Conservation (phyloP, 176 grass and related monocot genomes). For the Triticum urartu region DNA sequence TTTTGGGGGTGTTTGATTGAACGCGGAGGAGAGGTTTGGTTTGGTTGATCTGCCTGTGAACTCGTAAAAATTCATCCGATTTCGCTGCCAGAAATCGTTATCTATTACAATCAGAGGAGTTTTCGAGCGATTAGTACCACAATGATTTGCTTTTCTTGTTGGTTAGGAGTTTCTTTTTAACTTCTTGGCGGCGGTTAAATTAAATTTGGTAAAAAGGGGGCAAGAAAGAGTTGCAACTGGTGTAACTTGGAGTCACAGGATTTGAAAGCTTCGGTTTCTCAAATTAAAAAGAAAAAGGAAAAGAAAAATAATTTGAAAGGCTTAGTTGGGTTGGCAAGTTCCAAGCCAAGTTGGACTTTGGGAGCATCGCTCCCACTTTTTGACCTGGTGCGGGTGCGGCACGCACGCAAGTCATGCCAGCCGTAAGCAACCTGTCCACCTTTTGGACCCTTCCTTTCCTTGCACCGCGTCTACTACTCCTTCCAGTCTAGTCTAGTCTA, state of each 20-base stretch:
- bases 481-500: not conserved
- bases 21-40: too few relatives aligned
- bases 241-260: too few relatives aligned
- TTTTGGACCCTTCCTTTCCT: conserved; percentile 47
- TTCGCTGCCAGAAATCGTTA: not conserved
- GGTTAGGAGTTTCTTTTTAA: not conserved
- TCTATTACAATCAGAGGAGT: too few relatives aligned
- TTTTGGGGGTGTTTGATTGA: not conserved
- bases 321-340: conserved; percentile 19
- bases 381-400: conserved; percentile 35
- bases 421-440: conserved; percentile 33
- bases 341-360: conserved; percentile 54
- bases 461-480: conserved; percentile 3
- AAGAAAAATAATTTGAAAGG: conserved; percentile 3
- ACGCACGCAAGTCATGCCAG: conserved; percentile 26
- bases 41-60: not conserved
- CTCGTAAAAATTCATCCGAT: not conserved
- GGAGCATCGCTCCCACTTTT: conserved; percentile 35
- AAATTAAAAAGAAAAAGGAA: too few relatives aligned
- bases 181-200: not conserved
- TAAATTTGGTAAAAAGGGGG: not conserved
- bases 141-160: not conserved
- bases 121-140: not conserved
- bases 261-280: too few relatives aligned
- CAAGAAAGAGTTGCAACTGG: too few relatives aligned